Conservation (phyloP, 805 yeast genomes). For the Candida germanica region DNA sequence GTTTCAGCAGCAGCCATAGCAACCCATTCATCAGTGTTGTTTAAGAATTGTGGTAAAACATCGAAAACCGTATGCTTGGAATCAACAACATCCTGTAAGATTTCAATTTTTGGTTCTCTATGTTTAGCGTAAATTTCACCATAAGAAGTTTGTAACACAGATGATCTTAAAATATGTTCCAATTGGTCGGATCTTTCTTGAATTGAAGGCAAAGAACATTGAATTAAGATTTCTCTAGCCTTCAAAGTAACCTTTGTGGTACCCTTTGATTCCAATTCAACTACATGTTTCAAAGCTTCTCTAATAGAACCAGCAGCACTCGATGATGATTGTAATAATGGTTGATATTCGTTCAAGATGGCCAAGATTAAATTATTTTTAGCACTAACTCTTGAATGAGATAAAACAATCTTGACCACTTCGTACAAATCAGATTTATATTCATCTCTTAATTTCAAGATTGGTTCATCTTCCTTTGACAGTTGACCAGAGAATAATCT, state of each 20-base stretch:
- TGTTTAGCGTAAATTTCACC: slow-evolving; percentile 80
- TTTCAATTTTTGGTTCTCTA: slow-evolving; percentile 74
- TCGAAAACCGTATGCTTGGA: slow-evolving; percentile 96
- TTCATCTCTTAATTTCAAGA: slow-evolving; percentile 83
- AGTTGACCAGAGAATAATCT: slow-evolving; percentile 71
- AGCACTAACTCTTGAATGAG: slow-evolving; percentile 91
- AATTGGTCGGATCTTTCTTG: slow-evolving; percentile 96
- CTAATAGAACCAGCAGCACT: slow-evolving; percentile 67
- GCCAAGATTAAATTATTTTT: slow-evolving; percentile 89
- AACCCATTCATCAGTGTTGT: slow-evolving; percentile 79
- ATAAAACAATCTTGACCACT: slow-evolving; percentile 72
- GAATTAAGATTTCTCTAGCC: slow-evolving; percentile 94
- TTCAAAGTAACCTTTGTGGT: slow-evolving; percentile 92
- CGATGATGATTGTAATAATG: slow-evolving; percentile 69
- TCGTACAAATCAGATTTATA: slow-evolving; percentile 69
- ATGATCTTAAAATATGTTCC: slow-evolving; percentile 89
- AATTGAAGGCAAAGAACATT: slow-evolving; percentile 94
- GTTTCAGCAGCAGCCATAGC: slow-evolving; percentile 96
- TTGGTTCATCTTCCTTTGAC: slow-evolving; percentile 90
- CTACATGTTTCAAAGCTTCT: slow-evolving; percentile 70
- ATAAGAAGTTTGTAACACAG: slow-evolving; percentile 85
- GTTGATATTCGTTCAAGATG: slow-evolving; percentile 77
- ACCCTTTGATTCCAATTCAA: slow-evolving; percentile 84
- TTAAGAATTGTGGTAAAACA: slow-evolving; percentile 88
- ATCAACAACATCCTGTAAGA: slow-evolving; percentile 89